phyloP scores from a whole-genome alignment of 2,329 filamentous ascomycete genomes.

The Trichoderma atrobrunneum region DNA sequence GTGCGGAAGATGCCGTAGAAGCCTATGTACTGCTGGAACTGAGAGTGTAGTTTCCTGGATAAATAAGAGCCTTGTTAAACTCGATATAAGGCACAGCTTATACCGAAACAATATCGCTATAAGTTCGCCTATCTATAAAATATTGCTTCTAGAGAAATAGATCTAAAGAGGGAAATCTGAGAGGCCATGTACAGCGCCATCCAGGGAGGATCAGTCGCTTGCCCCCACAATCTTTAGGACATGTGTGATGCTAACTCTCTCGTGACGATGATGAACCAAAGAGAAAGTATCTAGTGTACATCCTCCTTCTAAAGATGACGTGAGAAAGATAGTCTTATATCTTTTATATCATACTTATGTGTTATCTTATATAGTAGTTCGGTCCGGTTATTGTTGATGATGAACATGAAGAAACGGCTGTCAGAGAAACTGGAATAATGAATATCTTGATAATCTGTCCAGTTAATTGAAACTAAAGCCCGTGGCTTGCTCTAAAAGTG shows the following conservation, averaged over 20 bases:
- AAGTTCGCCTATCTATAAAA: background rate
- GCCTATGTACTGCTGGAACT: background rate
- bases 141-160: background rate
- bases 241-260: too few relatives aligned
- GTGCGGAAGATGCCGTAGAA: background rate
- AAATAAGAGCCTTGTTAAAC: background rate
- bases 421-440: background rate
- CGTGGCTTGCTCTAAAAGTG: background rate
- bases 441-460: background rate
- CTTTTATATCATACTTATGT: background rate
- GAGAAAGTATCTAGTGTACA: too few relatives aligned
- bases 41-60: background rate
- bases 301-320: background rate
- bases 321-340: background rate
- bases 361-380: background rate
- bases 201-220: too few relatives aligned
- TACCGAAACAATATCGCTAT: background rate
- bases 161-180: too few relatives aligned
- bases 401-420: background rate
- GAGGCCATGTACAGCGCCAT: too few relatives aligned
- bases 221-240: too few relatives aligned
- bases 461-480: background rate
- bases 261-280: too few relatives aligned
- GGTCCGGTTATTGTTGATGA: background rate
- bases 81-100: background rate